Evolutionary conservation across 2,329 filamentous ascomycete species (phyloP), one percentile per base, ranked within the genome.

Genomic region (Penicillium psychrosexuale): DNA sequence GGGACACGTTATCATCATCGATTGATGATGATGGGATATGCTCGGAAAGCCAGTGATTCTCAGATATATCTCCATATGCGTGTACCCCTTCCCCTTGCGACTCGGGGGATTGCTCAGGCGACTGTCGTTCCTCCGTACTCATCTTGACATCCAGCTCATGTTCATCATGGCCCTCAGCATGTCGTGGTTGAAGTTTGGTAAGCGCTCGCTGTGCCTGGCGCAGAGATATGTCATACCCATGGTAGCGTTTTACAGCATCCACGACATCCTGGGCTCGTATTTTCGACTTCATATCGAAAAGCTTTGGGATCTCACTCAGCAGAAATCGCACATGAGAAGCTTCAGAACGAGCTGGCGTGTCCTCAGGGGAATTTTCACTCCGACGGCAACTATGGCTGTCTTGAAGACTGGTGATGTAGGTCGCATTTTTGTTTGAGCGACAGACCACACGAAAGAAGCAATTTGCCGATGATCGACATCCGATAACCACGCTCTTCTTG

Each of bases 381-480:
- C 64, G 57, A 12, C 68, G 69, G 56, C 72, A 75, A 52, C 64
- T 73, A 60, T 75, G 72, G 42, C 61, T 69, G 56, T 75, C 72
- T 51, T 74, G 70, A 45, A 74, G 62, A 48, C 69, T 74, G 51
- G 69, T 74, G 55, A 75, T 73, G 51, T 75, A 72, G 30, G 72
- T 75, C 53, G 69, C 62, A 54, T 72, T 72, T 57, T 74, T 73
- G 61, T 73, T 74, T 31, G 70, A 68, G 46, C 72, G 72, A 58
- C 72, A 74, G 51, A 75, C 71, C 34, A 72, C 72, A 15, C 72
- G 72, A 55, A 74, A 75, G 51, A 63, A 71, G 59, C 72, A 74
- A 64, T 69, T 73, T 58, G 62, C 54, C 30, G 69, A 71, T 7
- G 72, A 74, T 42, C 72, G 70, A 60, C 72, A 75, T 31, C 72